Conservation (phyloP, 83 land plant genomes). For the Diphasiastrum complanatum region DNA sequence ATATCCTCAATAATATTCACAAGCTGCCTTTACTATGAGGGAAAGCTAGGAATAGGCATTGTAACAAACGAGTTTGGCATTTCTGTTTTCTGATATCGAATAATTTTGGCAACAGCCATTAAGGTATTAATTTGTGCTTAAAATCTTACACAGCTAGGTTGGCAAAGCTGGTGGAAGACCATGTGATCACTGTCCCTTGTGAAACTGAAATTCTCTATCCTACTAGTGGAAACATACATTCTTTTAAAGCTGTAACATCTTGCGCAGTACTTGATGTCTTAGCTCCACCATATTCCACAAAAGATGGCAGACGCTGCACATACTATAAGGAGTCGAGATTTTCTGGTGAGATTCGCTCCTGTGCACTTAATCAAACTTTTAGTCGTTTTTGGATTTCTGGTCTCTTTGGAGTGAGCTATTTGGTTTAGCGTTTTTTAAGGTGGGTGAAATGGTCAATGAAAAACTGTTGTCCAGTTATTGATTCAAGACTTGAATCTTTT, state of each 20-base stretch:
- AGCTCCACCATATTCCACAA: conserved; percentile 17
- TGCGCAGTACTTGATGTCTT: conserved; percentile 27
- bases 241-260: conserved; percentile 23
- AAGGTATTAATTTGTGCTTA: neutral
- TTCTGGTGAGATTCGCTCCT: too few relatives aligned
- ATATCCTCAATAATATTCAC: too few relatives aligned
- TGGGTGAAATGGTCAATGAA: too few relatives aligned
- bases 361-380: too few relatives aligned
- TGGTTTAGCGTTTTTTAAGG: too few relatives aligned
- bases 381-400: too few relatives aligned
- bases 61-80: neutral
- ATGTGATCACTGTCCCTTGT: conserved; percentile 7
- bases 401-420: too few relatives aligned
- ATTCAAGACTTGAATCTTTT: too few relatives aligned
- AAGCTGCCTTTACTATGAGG: neutral
- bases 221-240: conserved; percentile 29
- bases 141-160: neutral
- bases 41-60: too few relatives aligned
- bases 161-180: conserved; percentile 7
- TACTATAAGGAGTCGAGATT: conserved; percentile 13
- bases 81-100: neutral
- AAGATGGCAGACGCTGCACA: conserved; percentile 6
- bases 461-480: too few relatives aligned
- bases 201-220: conserved; percentile 16
- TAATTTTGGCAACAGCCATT: neutral